These are phyloP conservation scores for Eucalyptus sp. DNA, from an alignment of 345 rosid genomes.

Conservation along the genomic window DNA sequence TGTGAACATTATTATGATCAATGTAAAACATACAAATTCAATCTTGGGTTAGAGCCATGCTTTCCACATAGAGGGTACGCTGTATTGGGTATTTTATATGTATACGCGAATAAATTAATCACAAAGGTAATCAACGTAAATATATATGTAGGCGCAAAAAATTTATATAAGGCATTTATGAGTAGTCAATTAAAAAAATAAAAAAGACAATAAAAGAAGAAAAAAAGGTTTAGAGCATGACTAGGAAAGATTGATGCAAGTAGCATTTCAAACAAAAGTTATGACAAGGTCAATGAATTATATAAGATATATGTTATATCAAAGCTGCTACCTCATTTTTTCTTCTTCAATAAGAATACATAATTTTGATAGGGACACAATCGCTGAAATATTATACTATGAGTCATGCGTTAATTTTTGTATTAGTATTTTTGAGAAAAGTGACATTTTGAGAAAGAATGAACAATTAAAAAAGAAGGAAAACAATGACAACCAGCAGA, in stretches of 20 bases:
- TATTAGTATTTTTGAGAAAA: not conserved
- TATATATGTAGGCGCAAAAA: no score
- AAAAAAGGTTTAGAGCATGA: not conserved
- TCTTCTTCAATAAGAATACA: not conserved
- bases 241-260: not conserved
- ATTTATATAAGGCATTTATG: not conserved
- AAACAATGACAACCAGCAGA: not conserved
- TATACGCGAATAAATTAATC: rapidly evolving
- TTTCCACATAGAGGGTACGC: no score
- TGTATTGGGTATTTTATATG: no score
- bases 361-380: not conserved
- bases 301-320: not conserved
- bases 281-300: not conserved
- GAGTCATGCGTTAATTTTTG: not conserved
- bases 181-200: not conserved
- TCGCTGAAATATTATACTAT: not conserved
- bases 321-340: not conserved
- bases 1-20: not conserved
- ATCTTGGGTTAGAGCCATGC: no score
- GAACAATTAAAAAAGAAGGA: not conserved
- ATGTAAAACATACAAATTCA: not conserved
- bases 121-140: no score
- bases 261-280: not conserved
- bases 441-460: not conserved
- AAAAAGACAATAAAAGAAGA: not conserved